These are phyloP conservation scores for Botrytis deweyae DNA, from an alignment of 2,329 filamentous ascomycete species.

Conservation along the genomic window DNA sequence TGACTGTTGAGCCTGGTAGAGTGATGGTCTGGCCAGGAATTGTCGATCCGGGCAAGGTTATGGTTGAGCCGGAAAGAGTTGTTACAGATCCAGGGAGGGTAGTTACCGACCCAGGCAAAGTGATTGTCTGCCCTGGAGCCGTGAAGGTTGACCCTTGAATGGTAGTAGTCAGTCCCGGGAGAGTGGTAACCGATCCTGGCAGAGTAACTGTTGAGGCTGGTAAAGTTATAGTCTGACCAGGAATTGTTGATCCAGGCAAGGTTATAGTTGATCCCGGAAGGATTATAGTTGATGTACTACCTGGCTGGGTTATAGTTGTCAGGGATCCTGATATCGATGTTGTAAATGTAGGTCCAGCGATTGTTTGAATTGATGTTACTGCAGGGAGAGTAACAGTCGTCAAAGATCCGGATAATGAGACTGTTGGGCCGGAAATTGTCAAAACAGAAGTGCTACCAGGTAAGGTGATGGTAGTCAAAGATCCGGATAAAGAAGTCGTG, in stretches of 20 bases:
- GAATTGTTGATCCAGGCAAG: slow-evolving; percentile 1
- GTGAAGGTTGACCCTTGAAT: slow-evolving; percentile 25
- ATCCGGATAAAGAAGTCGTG: slow-evolving; percentile 24
- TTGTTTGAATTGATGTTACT: neutral
- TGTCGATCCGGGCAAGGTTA: neutral
- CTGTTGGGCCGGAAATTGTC: slow-evolving; percentile 2
- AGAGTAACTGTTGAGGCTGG: neutral
- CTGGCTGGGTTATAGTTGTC: slow-evolving; percentile 21
- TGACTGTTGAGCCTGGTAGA: neutral
- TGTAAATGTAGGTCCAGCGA: slow-evolving; percentile 23
- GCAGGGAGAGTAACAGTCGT: neutral
- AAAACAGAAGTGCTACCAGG: slow-evolving; percentile 16
- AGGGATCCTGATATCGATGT: slow-evolving; percentile 23
- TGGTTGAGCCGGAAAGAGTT: neutral
- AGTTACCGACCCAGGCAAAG: slow-evolving; percentile 24
- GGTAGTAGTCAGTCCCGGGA: slow-evolving; percentile 21
- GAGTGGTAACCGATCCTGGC: neutral
- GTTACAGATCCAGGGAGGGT: neutral
- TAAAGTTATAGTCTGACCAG: neutral
- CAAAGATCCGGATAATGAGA: slow-evolving; percentile 10
- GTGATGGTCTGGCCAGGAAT: neutral
- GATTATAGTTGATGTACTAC: slow-evolving; percentile 19
- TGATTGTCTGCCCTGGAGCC: slow-evolving; percentile 20
- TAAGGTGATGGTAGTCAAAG: slow-evolving; percentile 22
- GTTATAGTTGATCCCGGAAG: neutral